Percentiles rank a stretch among this genome's conserved stretches.
Conservation (phyloP, 768 basidiomycete species). For the Lactifluus piperatus region DNA sequence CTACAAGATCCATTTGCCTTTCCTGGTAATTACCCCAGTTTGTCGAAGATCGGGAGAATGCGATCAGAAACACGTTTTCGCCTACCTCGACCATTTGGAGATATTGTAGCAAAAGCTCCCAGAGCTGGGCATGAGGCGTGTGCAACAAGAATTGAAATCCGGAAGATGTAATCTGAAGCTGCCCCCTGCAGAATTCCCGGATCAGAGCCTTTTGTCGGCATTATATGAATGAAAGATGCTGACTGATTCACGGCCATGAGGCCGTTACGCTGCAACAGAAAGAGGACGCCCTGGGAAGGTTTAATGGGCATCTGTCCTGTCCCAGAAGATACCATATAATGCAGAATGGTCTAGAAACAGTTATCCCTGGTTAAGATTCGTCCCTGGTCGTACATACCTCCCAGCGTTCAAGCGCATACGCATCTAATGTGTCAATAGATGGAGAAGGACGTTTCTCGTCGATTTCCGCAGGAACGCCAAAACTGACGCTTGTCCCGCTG, state of each 20-base stretch:
- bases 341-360: slow-evolving; percentile 71
- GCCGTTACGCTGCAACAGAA: slow-evolving; percentile 73
- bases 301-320: slow-evolving; percentile 64
- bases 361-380: not conserved
- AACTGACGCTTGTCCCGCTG: slow-evolving; percentile 73
- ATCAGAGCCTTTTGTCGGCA: slow-evolving; percentile 3
- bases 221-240: slow-evolving; percentile 22
- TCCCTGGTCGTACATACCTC: slow-evolving; percentile 45
- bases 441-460: slow-evolving; percentile 51
- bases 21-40: slow-evolving; percentile 38
- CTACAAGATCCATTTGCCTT: slow-evolving; percentile 85
- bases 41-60: not conserved
- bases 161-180: slow-evolving; percentile 78
- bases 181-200: slow-evolving; percentile 35
- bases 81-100: slow-evolving; percentile 79
- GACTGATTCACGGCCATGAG: slow-evolving; percentile 74
- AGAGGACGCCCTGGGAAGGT: slow-evolving; percentile 78
- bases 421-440: slow-evolving; percentile 57
- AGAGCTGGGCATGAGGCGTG: slow-evolving; percentile 88
- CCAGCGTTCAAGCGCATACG: slow-evolving; percentile 82
- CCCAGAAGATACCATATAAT: slow-evolving; percentile 96
- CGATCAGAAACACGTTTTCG: slow-evolving; percentile 17
- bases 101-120: slow-evolving; percentile 91
- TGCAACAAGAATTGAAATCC: slow-evolving; percentile 97
- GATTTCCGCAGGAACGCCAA: slow-evolving; percentile 66